Evolutionary conservation across 805 yeast species (phyloP), one percentile per base, ranked within the genome.

Genomic region (Candida silvatica): DNA sequence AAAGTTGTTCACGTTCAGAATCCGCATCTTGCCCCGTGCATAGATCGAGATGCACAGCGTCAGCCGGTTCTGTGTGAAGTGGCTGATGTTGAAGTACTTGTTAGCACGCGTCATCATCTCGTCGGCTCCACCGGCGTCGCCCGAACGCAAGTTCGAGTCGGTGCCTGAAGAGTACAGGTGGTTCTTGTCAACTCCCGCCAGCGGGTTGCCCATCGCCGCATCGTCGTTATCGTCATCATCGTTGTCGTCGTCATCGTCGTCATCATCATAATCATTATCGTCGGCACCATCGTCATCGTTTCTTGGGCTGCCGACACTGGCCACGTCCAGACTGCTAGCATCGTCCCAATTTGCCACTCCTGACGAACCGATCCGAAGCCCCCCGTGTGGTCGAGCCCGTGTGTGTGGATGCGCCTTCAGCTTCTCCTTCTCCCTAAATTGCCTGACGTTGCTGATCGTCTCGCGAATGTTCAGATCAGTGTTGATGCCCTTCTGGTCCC

Each of bases 71-170:
- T 80, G 48, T 22, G 59, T 62, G 41, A 90, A 65, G 12, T 71
- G 60, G 17, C 75, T 72, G 40, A 88, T 73, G 45, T 83, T 79
- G 54, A 82, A 65, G 51, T 73, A 84, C 38, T 72, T 74, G 19
- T 83, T 71, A 1, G 97, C 85, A 32, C 97, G 62, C 30, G 65
- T 59, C 4, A 86, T 59, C 95, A 90, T 86, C 42, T 73, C 69
- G 18, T 74, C 63, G 24, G 42, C 42, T 14, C 41, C 43, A 20
- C 30, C 29, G 19, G 24, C 26, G 14, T 14, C 17, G 11, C 36
- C 36, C 19, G 20, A 6, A 19, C 16, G 6, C 6, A 20, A 19
- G 12, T 22, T 22, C 24, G 24, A 22, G 7, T 22, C 11, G 7
- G 24, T 22, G 12, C 11, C 12, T n/a, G n/a, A n/a, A n/a, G n/a